A percentile compares a stretch with the other conserved stretches of the same genome.
Conservation (phyloP, 768 basidiomycete species). For the Trametes meyenii region DNA sequence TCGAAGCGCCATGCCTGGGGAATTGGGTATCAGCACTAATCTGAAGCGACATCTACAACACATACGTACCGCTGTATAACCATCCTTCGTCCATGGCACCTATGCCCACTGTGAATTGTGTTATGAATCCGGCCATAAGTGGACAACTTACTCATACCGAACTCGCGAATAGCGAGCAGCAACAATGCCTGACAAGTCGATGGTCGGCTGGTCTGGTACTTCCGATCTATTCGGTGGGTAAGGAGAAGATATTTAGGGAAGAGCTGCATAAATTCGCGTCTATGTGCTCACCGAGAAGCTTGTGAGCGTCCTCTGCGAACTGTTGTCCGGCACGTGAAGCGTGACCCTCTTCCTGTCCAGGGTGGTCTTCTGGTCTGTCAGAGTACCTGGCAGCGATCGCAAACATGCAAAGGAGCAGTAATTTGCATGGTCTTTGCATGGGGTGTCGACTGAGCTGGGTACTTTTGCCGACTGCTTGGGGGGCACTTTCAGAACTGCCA, state of each 20-base stretch:
- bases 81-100: conserved; percentile 82
- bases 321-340: conserved; percentile 73
- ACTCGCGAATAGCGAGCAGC: conserved; percentile 80
- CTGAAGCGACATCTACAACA: not conserved
- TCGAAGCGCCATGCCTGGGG: conserved; percentile 60
- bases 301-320: conserved; percentile 64
- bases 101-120: conserved; percentile 19
- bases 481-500: not conserved
- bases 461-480: not conserved
- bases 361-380: conserved; percentile 44
- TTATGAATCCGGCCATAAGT: not conserved
- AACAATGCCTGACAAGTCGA: conserved; percentile 83
- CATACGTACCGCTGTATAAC: conserved; percentile 64
- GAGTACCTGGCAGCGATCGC: conserved; percentile 77
- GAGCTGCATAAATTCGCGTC: conserved; percentile 38
- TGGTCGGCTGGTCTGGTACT: conserved; percentile 67
- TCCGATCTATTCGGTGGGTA: conserved; percentile 47
- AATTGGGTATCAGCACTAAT: not conserved
- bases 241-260: not conserved
- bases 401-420: conserved; percentile 81
- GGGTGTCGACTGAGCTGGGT: not conserved
- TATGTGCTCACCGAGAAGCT: conserved; percentile 60
- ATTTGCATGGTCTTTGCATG: conserved; percentile 60
- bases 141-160: conserved; percentile 66
- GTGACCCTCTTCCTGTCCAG: conserved; percentile 44